Base-by-base conservation (phyloP, 2,329 filamentous ascomycete genomes). In the Purpureocillium takamizusanense region DNA sequence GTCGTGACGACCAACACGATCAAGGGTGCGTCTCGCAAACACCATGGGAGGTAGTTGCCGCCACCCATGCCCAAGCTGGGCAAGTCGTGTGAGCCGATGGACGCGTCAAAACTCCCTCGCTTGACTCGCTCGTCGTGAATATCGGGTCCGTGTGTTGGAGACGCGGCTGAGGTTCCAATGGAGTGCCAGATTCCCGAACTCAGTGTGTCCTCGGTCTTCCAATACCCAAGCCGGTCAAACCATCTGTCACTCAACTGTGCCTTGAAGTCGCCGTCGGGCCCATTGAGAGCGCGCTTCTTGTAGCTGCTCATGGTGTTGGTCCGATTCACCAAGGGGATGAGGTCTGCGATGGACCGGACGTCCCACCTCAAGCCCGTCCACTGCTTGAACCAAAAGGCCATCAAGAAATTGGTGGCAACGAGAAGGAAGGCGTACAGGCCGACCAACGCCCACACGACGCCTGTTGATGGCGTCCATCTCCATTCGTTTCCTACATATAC, bases 301-400 rank as follows among this genome's bases (percentile, higher is more conserved):
- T 88, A 94, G 51, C 84, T 82, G 16, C 70, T 66, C 35, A 88
- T 70, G 14, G 82, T 78, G 58, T 94, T 95, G 46, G 86, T 89
- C 42, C 83, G 76, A 46, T 86, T 81, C 18, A 94, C 70, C 10
- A 95, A 69, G 2, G 82, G 76, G 32, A 92, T 72, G 29, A 94
- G 65, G 54, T 95, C 88, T 3, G 85, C 89, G 7, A 95, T 66
- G 17, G 81, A 90, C 33, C 82, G 72, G 3, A 87, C 75, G 54
- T 95, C 87, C 89, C 89, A 95, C 52, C 83, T 74, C 44, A 95
- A 66, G 1, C 88, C 88, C 0, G 87, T 94, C 49, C 70, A 72
- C 23, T 74, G 69, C 16, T 69, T 61, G 38, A 72, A 64, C 63
- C 89, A 86, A 45, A 77, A 82, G n/a, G 77, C 46, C 45, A 81